phyloP scores from a whole-genome alignment of 805 yeast genomes.

The Blastobotrys peoriensis region DNA sequence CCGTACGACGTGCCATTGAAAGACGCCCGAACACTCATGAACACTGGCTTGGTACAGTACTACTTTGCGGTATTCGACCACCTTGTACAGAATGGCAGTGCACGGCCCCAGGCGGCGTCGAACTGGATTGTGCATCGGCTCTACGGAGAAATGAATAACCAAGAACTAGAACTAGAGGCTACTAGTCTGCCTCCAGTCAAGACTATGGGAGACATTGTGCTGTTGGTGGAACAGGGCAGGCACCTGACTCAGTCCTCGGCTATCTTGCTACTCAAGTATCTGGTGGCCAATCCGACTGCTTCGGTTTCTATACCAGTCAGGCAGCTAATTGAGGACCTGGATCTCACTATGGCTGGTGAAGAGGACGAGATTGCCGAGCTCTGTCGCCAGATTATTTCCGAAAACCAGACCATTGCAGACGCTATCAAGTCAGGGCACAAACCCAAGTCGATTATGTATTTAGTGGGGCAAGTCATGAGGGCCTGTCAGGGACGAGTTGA shows the following conservation, averaged over 20 bases:
- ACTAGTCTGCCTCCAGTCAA: conserved; percentile 33
- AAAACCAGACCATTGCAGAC: conserved; percentile 49
- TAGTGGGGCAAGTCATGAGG: conserved; percentile 84
- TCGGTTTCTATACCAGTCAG: conserved; percentile 23
- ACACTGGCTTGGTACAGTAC: conserved; percentile 47
- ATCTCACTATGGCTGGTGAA: conserved; percentile 25
- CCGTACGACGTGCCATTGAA: conserved; percentile 59
- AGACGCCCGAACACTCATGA: conserved; percentile 67
- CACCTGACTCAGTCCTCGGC: conserved; percentile 64
- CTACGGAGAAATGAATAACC: conserved; percentile 59
- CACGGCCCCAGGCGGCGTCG: conserved; percentile 38
- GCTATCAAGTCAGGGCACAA: conserved; percentile 54
- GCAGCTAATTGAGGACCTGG: conserved; percentile 47
- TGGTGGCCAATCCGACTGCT: conserved; percentile 46
- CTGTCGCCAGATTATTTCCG: conserved; percentile 41
- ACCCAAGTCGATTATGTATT: conserved; percentile 58
- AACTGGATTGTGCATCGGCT: conserved; percentile 84
- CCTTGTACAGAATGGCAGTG: conserved; percentile 21
- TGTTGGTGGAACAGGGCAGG: conserved; percentile 36
- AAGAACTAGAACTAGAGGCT: conserved; percentile 31
- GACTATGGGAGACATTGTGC: conserved; percentile 50
- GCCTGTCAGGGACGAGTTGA: conserved; percentile 60
- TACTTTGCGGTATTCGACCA: conserved; percentile 41
- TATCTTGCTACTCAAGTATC: conserved; percentile 54
- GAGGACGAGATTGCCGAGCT: conserved; percentile 36